Evolutionary conservation across 805 yeast genomes (phyloP), one percentile per base, ranked within the genome.

Genomic region (Candida sonorensis): DNA sequence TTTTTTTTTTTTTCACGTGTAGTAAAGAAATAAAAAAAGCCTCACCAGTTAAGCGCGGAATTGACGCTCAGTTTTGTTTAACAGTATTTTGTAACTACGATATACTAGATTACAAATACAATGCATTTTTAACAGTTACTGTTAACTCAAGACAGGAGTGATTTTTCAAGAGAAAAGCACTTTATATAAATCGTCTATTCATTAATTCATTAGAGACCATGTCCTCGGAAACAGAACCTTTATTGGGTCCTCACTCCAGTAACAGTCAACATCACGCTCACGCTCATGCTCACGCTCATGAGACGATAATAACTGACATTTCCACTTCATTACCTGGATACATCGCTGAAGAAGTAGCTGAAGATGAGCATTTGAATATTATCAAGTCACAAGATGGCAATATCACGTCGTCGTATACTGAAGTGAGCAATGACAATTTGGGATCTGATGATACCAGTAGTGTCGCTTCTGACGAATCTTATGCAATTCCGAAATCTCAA

Each of bases 271-370:
- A 29, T 17, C 20, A 16, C n/a, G 17, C 15, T 13, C 34, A 28
- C 9, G 20, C 6, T 18, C 20, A 18, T 18, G 9, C 8, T 7
- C 20, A 18, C 9, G 20, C 9, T 9, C 20, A 18, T 18, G 20
- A 18, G 7, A 17, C 20, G 7, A 10, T 33, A 10, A 34, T 42
- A 5, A 37, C 31, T 6, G 53, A 52, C 25, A 40, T 50, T 4
- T 50, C 59, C 7, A 44, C 55, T 3, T 42, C 56, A 7, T 22
- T 55, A 10, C 46, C 59, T 0, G 59, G 57, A 3, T 30, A 46
- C 3, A 36, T 53, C 17, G 55, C 55, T 0, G 57, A 50, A 31
- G 53, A 52, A 22, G 35, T 53, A 10, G 44, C 48, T 5, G 51
- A 46, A 21, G 42, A 45, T 4, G 34, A 38, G 7, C 29, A 29